A percentile compares a stretch with the other conserved stretches of the same genome.
Evolutionary conservation across 176 grass and related monocot genomes (phyloP).

Genomic region (Saccharum spontaneum): DNA sequence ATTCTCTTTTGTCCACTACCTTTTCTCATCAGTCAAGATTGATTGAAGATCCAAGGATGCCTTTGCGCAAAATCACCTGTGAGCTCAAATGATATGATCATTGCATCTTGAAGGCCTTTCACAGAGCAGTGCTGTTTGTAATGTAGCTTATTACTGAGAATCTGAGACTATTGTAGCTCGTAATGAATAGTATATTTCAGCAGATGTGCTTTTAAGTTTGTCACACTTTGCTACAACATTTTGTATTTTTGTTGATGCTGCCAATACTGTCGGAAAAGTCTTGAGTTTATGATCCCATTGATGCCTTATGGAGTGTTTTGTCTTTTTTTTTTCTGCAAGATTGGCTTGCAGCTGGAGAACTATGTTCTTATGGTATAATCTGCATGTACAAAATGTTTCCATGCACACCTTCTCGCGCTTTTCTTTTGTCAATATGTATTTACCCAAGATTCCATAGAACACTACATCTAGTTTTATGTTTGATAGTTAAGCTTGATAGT

Average conservation of each 20-base stretch:
- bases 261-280: not conserved
- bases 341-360: not conserved
- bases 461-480: not conserved
- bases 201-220: constrained; percentile 26
- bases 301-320: constrained; percentile 3
- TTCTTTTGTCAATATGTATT: not conserved
- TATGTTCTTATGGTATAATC: not conserved
- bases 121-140: constrained; percentile 6
- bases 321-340: not conserved
- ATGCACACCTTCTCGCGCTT: not conserved
- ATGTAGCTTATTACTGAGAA: constrained; percentile 44
- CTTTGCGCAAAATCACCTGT: not conserved
- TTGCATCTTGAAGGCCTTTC: constrained; percentile 28
- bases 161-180: constrained; percentile 40
- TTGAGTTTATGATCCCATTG: not conserved
- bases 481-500: not conserved
- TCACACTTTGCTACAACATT: constrained; percentile 3
- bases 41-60: constrained; percentile 50
- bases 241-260: not conserved
- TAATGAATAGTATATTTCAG: constrained; percentile 33
- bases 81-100: constrained; percentile 30
- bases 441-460: not conserved
- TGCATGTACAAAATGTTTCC: not conserved
- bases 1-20: constrained; percentile 82
- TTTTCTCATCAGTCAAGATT: constrained; percentile 90